Evolutionary conservation across 306 rosid species (phyloP).

Genomic region (Hippophae gyantsensis): DNA sequence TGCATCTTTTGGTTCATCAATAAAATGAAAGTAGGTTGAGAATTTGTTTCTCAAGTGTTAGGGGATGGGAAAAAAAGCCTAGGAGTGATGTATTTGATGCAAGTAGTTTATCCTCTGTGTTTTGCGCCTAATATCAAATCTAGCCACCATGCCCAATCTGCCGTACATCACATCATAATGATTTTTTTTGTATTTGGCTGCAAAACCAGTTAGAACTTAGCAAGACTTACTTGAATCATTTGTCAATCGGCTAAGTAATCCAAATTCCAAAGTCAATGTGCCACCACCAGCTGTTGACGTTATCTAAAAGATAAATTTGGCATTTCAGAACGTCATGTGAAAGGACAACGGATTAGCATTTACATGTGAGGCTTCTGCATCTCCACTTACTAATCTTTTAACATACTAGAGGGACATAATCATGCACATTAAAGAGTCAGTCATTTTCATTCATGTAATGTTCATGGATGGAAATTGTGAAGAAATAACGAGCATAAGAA

Average conservation of each 20-base stretch:
- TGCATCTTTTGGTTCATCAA: too few relatives aligned
- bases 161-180: too few relatives aligned
- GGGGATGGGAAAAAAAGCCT: too few relatives aligned
- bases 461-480: neutral
- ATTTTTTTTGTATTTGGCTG: too few relatives aligned
- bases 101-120: too few relatives aligned
- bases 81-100: too few relatives aligned
- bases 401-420: neutral
- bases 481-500: constrained; percentile 18
- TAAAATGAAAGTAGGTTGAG: too few relatives aligned
- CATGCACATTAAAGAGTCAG: neutral
- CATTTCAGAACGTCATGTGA: constrained; percentile 11
- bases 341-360: neutral
- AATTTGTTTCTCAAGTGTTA: too few relatives aligned
- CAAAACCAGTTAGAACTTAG: constrained; percentile 5
- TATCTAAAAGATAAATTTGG: constrained; percentile 39
- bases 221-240: constrained; percentile 71
- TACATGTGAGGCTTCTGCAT: neutral
- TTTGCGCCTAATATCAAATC: too few relatives aligned
- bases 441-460: neutral
- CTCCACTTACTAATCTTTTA: neutral
- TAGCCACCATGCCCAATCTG: too few relatives aligned
- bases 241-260: constrained; percentile 86
- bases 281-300: constrained; percentile 99
- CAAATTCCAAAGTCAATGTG: constrained; percentile 93